Conservation (phyloP, 73 alveolate genomes). For the Blepharisma japonicum region DNA sequence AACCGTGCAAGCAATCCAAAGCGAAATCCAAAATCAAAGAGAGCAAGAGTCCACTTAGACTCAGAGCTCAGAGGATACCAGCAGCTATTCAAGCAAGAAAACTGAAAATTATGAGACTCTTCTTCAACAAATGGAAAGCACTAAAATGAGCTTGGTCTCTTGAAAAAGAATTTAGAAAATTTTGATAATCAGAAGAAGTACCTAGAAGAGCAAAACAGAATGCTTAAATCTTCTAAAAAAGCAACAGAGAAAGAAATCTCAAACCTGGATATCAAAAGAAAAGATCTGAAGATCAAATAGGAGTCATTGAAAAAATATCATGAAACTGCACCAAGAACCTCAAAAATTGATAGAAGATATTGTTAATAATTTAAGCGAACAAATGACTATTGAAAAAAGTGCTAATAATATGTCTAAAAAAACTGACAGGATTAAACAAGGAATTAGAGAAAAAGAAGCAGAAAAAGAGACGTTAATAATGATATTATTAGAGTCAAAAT, state of each 20-base stretch:
- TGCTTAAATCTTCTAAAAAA: slow-evolving; percentile 78
- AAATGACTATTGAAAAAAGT: slow-evolving; percentile 92
- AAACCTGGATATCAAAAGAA: slow-evolving; percentile 80
- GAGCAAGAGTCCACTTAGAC: slow-evolving; percentile 46
- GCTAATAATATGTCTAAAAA: slow-evolving; percentile 82
- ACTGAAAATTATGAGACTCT: slow-evolving; percentile 84
- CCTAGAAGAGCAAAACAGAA: slow-evolving; percentile 66
- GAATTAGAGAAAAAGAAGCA: slow-evolving; percentile 83
- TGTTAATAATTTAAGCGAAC: slow-evolving; percentile 78
- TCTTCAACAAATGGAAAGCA: slow-evolving; percentile 71
- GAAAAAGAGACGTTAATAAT: slow-evolving; percentile 89
- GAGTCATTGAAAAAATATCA: slow-evolving; percentile 81
- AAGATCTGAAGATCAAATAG: slow-evolving; percentile 82
- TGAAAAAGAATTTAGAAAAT: slow-evolving; percentile 62
- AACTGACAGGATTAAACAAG: slow-evolving; percentile 70
- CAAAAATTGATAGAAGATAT: slow-evolving; percentile 89
- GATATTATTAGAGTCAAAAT: slow-evolving; percentile 96
- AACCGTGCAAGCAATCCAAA: slow-evolving; percentile 66
- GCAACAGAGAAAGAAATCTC: slow-evolving; percentile 84
- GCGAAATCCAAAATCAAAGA: slow-evolving; percentile 53
- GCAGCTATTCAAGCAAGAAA: slow-evolving; percentile 66
- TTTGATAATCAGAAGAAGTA: slow-evolving; percentile 80
- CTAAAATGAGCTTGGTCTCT: slow-evolving; percentile 70
- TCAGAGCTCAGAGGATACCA: slow-evolving; percentile 55
- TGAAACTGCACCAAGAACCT: slow-evolving; percentile 89